phyloP scores from a whole-genome alignment of 2,329 filamentous ascomycete genomes.

The Aureobasidium subglaciale region DNA sequence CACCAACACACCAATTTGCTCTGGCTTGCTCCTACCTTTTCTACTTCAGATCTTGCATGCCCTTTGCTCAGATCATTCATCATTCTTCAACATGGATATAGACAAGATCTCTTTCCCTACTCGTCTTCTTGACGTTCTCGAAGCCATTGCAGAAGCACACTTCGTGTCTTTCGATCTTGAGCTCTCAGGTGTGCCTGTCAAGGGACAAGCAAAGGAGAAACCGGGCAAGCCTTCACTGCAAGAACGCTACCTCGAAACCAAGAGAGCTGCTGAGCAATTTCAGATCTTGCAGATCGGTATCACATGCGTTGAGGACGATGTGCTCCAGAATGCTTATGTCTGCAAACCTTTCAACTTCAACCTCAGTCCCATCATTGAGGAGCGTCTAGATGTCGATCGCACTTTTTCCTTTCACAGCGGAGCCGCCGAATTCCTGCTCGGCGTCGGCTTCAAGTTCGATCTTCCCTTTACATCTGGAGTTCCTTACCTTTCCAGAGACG shows the following conservation, averaged over 20 bases:
- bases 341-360: slow-evolving; percentile 59
- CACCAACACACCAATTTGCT: slow-evolving; percentile 8
- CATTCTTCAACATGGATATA: slow-evolving; percentile 47
- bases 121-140: slow-evolving; percentile 49
- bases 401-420: slow-evolving; percentile 52
- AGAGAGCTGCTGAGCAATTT: slow-evolving; percentile 54
- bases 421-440: slow-evolving; percentile 55
- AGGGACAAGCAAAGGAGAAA: slow-evolving; percentile 26
- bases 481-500: slow-evolving; percentile 54
- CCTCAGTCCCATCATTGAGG: slow-evolving; percentile 49
- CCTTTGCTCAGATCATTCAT: background rate
- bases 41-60: background rate
- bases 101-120: slow-evolving; percentile 42
- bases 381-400: slow-evolving; percentile 52
- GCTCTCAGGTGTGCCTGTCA: slow-evolving; percentile 54
- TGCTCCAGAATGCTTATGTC: slow-evolving; percentile 47
- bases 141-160: slow-evolving; percentile 50
- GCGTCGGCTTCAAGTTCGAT: slow-evolving; percentile 52
- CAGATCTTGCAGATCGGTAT: slow-evolving; percentile 61
- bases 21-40: background rate
- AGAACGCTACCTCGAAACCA: slow-evolving; percentile 54
- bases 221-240: slow-evolving; percentile 48
- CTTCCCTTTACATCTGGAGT: slow-evolving; percentile 51
- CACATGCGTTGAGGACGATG: slow-evolving; percentile 55
- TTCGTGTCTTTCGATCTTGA: slow-evolving; percentile 62